Conservation (phyloP, 1,139 yeast species). For the Geotrichum restrictum region DNA sequence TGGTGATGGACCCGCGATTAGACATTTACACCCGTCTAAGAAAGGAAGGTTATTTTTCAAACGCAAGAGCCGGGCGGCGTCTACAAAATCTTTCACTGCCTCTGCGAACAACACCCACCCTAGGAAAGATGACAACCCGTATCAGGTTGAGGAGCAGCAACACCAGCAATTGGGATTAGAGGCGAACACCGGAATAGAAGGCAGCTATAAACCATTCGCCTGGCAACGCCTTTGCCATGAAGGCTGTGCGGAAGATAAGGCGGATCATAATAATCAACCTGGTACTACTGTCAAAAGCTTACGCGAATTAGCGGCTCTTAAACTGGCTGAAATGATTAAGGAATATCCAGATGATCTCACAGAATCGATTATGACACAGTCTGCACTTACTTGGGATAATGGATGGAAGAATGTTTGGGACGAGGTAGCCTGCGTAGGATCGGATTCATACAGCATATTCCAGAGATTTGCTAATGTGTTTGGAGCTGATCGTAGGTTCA, state of each 20-base stretch:
- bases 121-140: not conserved
- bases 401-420: conserved; percentile 32
- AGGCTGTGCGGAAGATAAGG: not conserved
- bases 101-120: not conserved
- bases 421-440: conserved; percentile 25
- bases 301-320: conserved; percentile 10
- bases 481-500: conserved; percentile 24
- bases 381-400: conserved; percentile 8
- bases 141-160: not conserved
- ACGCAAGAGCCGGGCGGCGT: too few relatives aligned
- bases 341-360: conserved; percentile 15
- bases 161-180: conserved; percentile 10
- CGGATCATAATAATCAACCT: not conserved
- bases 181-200: conserved; percentile 11
- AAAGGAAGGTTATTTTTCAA: too few relatives aligned
- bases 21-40: too few relatives aligned
- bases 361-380: conserved; percentile 5
- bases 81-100: not conserved
- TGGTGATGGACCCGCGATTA: too few relatives aligned
- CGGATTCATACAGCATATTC: conserved; percentile 30
- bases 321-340: conserved; percentile 8
- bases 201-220: conserved; percentile 9
- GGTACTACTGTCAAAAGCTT: conserved; percentile 1
- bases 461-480: conserved; percentile 27
- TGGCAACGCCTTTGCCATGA: conserved; percentile 9